Evolutionary conservation across 192 early-diverging fungal species (phyloP), one percentile per base, ranked within the genome.

Genomic region (Podila verticillata): DNA sequence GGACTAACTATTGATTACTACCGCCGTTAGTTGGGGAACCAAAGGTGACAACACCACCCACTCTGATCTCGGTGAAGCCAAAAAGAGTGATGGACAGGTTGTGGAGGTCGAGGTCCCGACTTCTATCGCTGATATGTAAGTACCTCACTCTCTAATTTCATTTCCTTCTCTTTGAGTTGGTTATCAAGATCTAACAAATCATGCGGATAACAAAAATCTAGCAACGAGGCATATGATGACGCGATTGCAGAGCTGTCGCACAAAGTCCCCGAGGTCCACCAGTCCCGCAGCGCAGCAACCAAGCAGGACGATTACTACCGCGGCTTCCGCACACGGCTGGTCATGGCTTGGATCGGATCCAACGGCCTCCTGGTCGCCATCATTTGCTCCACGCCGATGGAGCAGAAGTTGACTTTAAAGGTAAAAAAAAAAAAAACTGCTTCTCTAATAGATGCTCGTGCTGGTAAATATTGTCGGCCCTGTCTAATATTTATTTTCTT

Each of bases 261-360:
- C 34, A 72, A 75, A 12, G 83, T 63, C 17, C 30, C 24, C 19
- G 71, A 81, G 20, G 66, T 74, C 30, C 70, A 73, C 22, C 74
- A 88, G 74, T 72, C 75, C 35, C 71, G 84, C 15, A 73, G 75
- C 13, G 75, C 85, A 12, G 80, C 84, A 19, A 87, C 82, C 63
- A 86, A 93, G 28, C 81, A 82, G 63, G 88, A 95, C 47, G 94
- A 96, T 68, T 92, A 95, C 71, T 93, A 93, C 69, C 87, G 90
- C 34, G 86, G 91, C 28, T 96, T 94, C 85, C 84, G 94, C 26
- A 96, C 94, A 1, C 71, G 83, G 12, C 73, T 94, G 19, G 88
- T 96, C 3, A 85, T 95, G 36, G 84, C 84, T 17, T 96, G 94
- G 94, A 87, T 95, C 51, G 89, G 91, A 15, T 90, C 86, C 51